Base-by-base conservation (phyloP, 73 alveolate genomes). In the Blepharisma japonicum region DNA sequence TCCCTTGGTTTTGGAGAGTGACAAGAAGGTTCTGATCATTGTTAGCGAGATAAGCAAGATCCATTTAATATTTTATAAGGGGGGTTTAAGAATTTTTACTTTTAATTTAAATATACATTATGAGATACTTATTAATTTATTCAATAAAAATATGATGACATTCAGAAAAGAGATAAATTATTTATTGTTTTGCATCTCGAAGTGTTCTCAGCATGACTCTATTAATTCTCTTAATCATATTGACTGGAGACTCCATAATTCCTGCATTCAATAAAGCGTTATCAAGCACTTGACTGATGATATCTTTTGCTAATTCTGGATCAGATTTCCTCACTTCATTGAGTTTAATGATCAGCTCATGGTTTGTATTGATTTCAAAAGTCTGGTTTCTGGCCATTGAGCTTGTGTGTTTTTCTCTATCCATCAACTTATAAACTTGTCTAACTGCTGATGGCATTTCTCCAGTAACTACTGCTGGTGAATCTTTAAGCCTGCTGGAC, bases 381-480 rank as follows among this genome's bases (percentile, higher is more conserved):
- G 91, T 83, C 50, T 87, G 83, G 70, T 83, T 84, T 45, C 72
- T 67, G 23, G 45, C 51, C 21, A 72, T 39, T 23, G 77, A 87
- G 45, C 78, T 14, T 53, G 18, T 32, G 18, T 47, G 54, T 83
- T 45, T 72, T 42, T n/a, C 67, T 7, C 68, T 79, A 68, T 23
- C 92, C 94, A 90, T 87, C 85, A 89, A 78, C 55, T 83, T 61
- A 85, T 82, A 79, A 77, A 87, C 86, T 83, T 82, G 55, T 68
- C 96, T 79, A 89, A 90, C 80, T 2, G 92, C 93, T 6, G 88
- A 68, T 2, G 96, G 85, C 56, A 87, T 55, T 48, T 84, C 68
- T 32, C 92, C 86, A 32, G 66, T 83, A n/a, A 90, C 87, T 6
- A 90, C 68, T 4, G 94, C 96, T 47, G 96, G 96, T 6, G 94